Evolutionary conservation across 768 basidiomycete species (phyloP).

Genomic region (Daedalea quercina): DNA sequence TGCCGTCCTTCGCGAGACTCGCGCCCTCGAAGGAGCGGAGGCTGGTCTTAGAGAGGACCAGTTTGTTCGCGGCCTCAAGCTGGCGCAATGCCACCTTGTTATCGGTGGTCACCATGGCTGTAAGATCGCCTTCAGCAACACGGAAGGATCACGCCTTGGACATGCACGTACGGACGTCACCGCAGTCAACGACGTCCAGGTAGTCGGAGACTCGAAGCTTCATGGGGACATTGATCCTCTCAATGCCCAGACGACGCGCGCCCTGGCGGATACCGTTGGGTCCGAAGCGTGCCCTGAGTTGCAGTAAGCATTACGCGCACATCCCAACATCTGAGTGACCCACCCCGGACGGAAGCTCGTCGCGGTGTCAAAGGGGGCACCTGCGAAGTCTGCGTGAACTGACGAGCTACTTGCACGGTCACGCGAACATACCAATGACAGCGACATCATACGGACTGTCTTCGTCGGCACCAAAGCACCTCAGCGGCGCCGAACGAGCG

Average conservation of each 20-base stretch:
- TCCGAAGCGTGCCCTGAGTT: conserved; percentile 23
- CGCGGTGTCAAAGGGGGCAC: conserved; percentile 27
- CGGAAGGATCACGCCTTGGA: neutral
- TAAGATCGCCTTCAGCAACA: neutral
- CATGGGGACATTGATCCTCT: conserved; percentile 24
- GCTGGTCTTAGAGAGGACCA: conserved; percentile 13
- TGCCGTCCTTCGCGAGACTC: conserved; percentile 26
- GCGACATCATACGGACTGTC: conserved; percentile 23
- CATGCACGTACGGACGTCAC: conserved; percentile 23
- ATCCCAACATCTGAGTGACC: neutral
- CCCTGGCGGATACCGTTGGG: conserved; percentile 29
- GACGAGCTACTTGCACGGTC: too few species aligned
- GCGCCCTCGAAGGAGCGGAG: conserved; percentile 6
- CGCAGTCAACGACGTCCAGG: conserved; percentile 25
- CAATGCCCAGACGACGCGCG: conserved; percentile 22
- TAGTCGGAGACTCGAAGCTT: conserved; percentile 21
- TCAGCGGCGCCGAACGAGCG: conserved; percentile 18
- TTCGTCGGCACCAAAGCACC: conserved; percentile 24
- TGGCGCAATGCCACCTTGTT: conserved; percentile 27
- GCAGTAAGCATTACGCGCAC: neutral
- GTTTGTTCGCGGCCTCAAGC: conserved; percentile 25
- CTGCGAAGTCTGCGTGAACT: neutral
- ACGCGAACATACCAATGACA: conserved; percentile 14
- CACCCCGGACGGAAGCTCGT: conserved; percentile 27
- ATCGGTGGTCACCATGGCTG: conserved; percentile 18